Evolutionary conservation across 495 filamentous ascomycete genomes (phyloP), one percentile per base, ranked within the genome.

Genomic region (Beverwykella pulmonaria): DNA sequence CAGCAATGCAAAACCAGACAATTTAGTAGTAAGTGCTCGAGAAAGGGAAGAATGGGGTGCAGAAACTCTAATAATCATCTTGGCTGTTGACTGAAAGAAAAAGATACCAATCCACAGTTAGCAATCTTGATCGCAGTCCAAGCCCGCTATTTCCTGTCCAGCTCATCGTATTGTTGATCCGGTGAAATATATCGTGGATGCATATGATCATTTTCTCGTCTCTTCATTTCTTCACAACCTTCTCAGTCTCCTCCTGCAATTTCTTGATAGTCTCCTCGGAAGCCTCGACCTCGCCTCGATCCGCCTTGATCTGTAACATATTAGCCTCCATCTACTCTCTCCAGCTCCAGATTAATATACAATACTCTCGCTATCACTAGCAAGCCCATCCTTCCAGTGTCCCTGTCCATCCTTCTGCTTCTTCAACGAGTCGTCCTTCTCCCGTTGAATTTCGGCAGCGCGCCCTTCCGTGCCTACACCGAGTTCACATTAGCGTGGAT

Each of bases 351-450:
- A 39, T 30, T 1, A 14, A 73, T 76, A 30, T 84, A 97, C 86
- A 71, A 86, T 86, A 67, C 88, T 87, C 82, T 97, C 92, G 71
- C 88, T 91, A 74, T 90, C 84, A 63, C 86, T 90, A 5, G 90
- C 90, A 59, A 97, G 77, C 73, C 90, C 88, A 20, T 86, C 79
- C 76, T 90, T 90, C 92, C 92, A 96, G 68, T 92, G 83, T 14
- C 81, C 90, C 76, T 88, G 87, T 22, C 92, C 92, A 14, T 85
- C 79, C 78, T 90, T 90, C 56, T 86, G 82, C 79, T 87, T 87
- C 72, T 82, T 77, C 59, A 96, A 65, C 36, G 84, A 82, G 53
- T 91, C 85, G 50, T 90, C 77, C 80, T 95, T 96, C 70, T 93
- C 82, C 52, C 81, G 73, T 70, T 93, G 90, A 62, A 86, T 84